Evolutionary conservation across 225 moss, liverwort and hornwort genomes (phyloP), one percentile per base, ranked within the genome.

Genomic region (Sphagnum tenellum): DNA sequence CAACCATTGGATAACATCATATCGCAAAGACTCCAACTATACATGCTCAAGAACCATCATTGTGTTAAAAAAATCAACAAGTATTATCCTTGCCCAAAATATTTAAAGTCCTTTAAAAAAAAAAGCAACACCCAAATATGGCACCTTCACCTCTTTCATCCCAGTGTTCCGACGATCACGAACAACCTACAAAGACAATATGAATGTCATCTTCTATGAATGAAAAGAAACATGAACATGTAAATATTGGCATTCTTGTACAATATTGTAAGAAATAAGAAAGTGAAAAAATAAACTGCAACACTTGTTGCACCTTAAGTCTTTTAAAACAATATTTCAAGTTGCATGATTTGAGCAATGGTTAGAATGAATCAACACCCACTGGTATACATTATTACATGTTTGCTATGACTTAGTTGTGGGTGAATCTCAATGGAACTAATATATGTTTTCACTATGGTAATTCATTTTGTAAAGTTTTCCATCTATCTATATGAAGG

Each of bases 1-100:
- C 12, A 98, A 77, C 92, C 96, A 98, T 69, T 98, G 96, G 52
- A 98, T 92, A 46, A 98, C 96, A 71, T 98, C 96, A 61, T 92
- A 98, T 64, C 88, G 80, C 12, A 98, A 72, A 74, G 85, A 88
- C 65, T 87, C 90, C 50, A 80, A 78, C 90, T 90, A 66, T 59
- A 73, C 74, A 73, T 66, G 68, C 49, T 64, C 78, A 68, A 48
- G 29, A 29, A 29, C 68, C n/a, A 4, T 64, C 12, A 9, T 13
- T 13, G 6, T 13, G 5, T 5, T 58, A 7, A 44, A 58, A 5
- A n/a, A 7, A 13, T 58, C 7, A 29, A 29, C 29, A 29, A 29
- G 29, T 29, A 29, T 29, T 29, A 29, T 29, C 29, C 29, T 29
- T 29, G 29, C 29, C 29, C 29, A 29, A 29, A 29, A 29, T 29